A percentile compares a stretch with the other conserved stretches of the same genome.
phyloP scores from a whole-genome alignment of 805 yeast species.

The Dipodascus albidus region DNA sequence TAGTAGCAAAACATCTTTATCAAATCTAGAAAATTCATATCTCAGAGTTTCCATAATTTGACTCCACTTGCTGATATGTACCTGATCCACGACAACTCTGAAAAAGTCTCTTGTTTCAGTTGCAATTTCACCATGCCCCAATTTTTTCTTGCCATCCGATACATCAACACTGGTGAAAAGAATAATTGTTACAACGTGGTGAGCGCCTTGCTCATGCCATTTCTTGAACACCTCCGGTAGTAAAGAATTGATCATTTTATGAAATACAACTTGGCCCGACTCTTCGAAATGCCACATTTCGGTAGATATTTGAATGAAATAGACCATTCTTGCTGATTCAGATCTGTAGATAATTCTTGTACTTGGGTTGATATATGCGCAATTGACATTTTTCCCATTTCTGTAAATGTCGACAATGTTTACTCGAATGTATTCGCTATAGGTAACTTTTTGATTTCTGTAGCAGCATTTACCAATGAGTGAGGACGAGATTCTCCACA shows the following conservation, averaged over 20 bases:
- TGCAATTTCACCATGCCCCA: slow-evolving; percentile 63
- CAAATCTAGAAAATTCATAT: slow-evolving; percentile 73
- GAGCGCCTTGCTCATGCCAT: slow-evolving; percentile 81
- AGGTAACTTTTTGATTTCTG: slow-evolving; percentile 50
- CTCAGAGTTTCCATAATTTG: slow-evolving; percentile 82
- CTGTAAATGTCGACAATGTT: slow-evolving; percentile 51
- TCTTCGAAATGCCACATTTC: slow-evolving; percentile 99
- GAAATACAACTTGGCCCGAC: slow-evolving; percentile 88
- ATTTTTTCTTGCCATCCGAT: slow-evolving; percentile 12
- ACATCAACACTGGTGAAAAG: slow-evolving; percentile 72
- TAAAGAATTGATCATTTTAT: slow-evolving; percentile 81
- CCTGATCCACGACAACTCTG: slow-evolving; percentile 92
- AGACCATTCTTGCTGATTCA: slow-evolving; percentile 75
- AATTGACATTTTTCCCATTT: slow-evolving; percentile 56
- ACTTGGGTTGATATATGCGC: slow-evolving; percentile 60
- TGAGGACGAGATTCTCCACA: slow-evolving; percentile 71
- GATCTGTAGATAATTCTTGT: slow-evolving; percentile 83
- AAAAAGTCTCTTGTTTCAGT: slow-evolving; percentile 65
- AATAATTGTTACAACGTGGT: slow-evolving; percentile 84
- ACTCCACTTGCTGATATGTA: slow-evolving; percentile 79
- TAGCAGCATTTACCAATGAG: slow-evolving; percentile 56
- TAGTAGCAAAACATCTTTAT: slow-evolving; percentile 55
- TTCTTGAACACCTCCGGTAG: slow-evolving; percentile 79
- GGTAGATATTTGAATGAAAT: slow-evolving; percentile 76
- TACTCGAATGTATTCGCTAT: slow-evolving; percentile 53